Conservation (phyloP, 2,329 filamentous ascomycete species). For the Talaromyces rugulosus region DNA sequence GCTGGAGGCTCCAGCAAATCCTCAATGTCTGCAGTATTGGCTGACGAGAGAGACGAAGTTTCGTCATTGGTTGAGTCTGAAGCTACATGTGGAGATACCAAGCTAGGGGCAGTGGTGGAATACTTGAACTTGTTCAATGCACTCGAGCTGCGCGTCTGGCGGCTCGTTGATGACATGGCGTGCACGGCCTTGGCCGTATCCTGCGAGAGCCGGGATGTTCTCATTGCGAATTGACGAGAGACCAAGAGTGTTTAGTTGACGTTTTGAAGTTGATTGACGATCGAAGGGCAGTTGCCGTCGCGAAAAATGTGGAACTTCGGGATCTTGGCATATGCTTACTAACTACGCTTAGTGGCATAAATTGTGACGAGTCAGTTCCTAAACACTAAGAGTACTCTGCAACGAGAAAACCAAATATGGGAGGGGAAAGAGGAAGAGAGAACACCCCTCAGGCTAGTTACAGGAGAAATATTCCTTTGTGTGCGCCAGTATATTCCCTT, state of each 20-base stretch:
- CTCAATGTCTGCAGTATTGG: conserved; percentile 53
- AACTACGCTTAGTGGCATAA: too few relatives aligned
- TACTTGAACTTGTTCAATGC: conserved; percentile 26
- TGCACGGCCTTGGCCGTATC: conserved; percentile 57
- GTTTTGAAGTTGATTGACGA: not conserved
- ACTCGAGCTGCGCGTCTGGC: conserved; percentile 38
- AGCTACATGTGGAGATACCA: conserved; percentile 29
- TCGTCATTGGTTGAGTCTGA: conserved; percentile 26
- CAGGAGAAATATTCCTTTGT: too few relatives aligned
- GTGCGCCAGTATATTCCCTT: too few relatives aligned
- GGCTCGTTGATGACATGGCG: conserved; percentile 43
- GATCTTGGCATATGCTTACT: too few relatives aligned
- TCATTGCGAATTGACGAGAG: conserved; percentile 37
- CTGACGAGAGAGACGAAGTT: conserved; percentile 32
- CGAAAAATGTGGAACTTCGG: not conserved
- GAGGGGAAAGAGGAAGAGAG: too few relatives aligned
- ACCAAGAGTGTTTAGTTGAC: not conserved
- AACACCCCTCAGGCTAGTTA: too few relatives aligned
- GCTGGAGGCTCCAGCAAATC: conserved; percentile 43
- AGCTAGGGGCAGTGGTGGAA: conserved; percentile 15
- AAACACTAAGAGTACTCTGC: too few relatives aligned
- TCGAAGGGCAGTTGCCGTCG: not conserved
- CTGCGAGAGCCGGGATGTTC: conserved; percentile 55
- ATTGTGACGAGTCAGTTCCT: too few relatives aligned
- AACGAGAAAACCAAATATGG: too few relatives aligned